A percentile compares a stretch with the other conserved stretches of the same genome.
Evolutionary conservation across 768 basidiomycete species (phyloP).

Genomic region (Sarcodon aspratus): DNA sequence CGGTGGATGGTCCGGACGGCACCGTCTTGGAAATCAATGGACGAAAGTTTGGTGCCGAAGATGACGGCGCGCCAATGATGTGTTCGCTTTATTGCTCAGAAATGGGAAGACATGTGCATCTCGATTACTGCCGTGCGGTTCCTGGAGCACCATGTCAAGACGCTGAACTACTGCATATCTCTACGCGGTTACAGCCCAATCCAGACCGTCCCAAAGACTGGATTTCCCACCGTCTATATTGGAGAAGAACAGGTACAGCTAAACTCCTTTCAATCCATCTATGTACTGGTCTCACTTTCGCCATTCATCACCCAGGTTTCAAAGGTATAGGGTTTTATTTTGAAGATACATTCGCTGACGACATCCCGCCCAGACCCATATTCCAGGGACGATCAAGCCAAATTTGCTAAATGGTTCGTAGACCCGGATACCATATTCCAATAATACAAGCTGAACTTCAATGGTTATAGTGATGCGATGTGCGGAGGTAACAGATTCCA

Average conservation of each 20-base stretch:
- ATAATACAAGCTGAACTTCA: background rate
- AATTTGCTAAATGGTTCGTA: constrained; percentile 42
- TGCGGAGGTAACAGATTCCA: constrained; percentile 27
- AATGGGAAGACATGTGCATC: constrained; percentile 45
- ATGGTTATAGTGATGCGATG: constrained; percentile 31
- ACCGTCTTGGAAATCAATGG: constrained; percentile 41
- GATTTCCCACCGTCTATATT: constrained; percentile 41
- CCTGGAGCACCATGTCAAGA: constrained; percentile 25
- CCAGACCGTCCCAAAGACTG: constrained; percentile 39
- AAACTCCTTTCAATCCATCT: background rate
- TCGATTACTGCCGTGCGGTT: constrained; percentile 41
- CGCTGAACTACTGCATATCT: constrained; percentile 35
- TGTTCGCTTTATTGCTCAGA: constrained; percentile 44
- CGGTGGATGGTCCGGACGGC: constrained; percentile 40
- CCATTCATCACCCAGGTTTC: constrained; percentile 29
- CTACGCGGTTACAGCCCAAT: constrained; percentile 29
- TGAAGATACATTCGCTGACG: background rate
- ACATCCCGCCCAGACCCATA: constrained; percentile 35
- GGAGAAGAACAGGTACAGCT: constrained; percentile 42
- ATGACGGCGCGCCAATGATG: constrained; percentile 54
- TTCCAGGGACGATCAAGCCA: constrained; percentile 40
- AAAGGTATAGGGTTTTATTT: constrained; percentile 23
- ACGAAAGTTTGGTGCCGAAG: constrained; percentile 37
- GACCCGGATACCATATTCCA: too few relatives aligned
- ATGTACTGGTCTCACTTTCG: background rate